phyloP scores from a whole-genome alignment of 768 basidiomycete genomes.

The Amanita molliuscula region DNA sequence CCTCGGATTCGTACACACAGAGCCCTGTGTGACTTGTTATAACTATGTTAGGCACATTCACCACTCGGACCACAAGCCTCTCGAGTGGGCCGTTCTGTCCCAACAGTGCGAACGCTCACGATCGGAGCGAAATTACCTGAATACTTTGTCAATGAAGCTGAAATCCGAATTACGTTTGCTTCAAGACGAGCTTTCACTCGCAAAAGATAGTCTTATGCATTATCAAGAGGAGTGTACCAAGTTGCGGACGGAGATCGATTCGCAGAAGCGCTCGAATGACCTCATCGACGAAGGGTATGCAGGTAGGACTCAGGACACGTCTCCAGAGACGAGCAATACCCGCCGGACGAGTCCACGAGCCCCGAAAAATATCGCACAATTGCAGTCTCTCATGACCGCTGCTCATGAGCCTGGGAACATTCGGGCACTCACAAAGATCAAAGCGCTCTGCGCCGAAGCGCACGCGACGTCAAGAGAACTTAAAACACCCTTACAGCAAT shows the following conservation, averaged over 20 bases:
- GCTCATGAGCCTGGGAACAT: constrained; percentile 34
- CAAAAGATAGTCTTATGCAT: not conserved
- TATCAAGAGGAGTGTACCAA: not conserved
- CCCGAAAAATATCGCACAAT: constrained; percentile 27
- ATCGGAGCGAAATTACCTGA: not conserved
- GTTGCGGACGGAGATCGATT: not conserved
- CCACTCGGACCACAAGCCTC: not conserved
- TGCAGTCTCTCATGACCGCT: constrained; percentile 30
- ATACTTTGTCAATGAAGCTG: not conserved
- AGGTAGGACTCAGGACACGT: not conserved
- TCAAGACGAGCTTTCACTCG: not conserved
- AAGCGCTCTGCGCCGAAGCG: constrained; percentile 34
- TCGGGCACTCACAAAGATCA: constrained; percentile 28
- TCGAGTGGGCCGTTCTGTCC: not conserved
- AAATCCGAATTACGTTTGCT: not conserved
- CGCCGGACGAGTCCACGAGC: constrained; percentile 12
- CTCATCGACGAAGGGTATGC: not conserved
- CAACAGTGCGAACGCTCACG: constrained; percentile 1
- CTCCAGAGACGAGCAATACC: constrained; percentile 4
- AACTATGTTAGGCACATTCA: not conserved
- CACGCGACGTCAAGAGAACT: constrained; percentile 31
- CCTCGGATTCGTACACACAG: not conserved
- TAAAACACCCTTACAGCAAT: constrained; percentile 34
- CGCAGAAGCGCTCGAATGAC: not conserved
- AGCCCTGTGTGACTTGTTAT: not conserved